Conservation (phyloP, 2,329 filamentous ascomycete genomes). For the Stemphylium lycopersici region DNA sequence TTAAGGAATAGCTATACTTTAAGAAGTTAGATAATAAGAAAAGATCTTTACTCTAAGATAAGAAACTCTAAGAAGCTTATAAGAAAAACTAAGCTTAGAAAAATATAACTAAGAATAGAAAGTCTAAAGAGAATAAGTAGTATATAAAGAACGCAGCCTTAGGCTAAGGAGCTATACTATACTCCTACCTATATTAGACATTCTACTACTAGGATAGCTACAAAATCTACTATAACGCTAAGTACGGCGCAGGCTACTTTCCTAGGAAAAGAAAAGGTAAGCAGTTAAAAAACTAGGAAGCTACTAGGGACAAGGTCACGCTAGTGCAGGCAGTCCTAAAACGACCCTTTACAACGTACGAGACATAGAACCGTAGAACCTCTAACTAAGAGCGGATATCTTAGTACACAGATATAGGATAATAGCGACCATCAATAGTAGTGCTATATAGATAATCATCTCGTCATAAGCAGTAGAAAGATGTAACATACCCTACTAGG, state of each 20-base stretch:
- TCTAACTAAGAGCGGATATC: neutral
- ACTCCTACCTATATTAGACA: neutral
- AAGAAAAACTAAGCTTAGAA: too few species aligned
- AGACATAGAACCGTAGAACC: neutral
- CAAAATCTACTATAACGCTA: neutral
- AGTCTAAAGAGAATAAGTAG: too few species aligned
- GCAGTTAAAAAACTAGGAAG: conserved; percentile 1
- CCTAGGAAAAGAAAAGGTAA: neutral
- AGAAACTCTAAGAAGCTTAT: too few species aligned
- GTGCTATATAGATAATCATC: neutral
- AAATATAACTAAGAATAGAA: too few species aligned
- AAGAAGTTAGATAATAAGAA: neutral
- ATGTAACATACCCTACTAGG: neutral
- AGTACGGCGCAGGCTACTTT: neutral
- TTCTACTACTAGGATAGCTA: neutral
- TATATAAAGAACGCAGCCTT: too few species aligned
- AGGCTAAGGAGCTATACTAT: neutral
- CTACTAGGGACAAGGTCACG: neutral
- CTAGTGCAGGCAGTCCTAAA: neutral
- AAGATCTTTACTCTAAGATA: too few species aligned
- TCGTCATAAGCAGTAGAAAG: neutral
- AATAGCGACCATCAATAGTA: neutral
- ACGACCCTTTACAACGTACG: neutral
- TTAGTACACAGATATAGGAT: neutral
- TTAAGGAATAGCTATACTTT: neutral